A percentile compares a stretch with the other conserved stretches of the same genome.
phyloP scores from a whole-genome alignment of 2,329 filamentous ascomycete genomes.

The Aspergillus candidus region DNA sequence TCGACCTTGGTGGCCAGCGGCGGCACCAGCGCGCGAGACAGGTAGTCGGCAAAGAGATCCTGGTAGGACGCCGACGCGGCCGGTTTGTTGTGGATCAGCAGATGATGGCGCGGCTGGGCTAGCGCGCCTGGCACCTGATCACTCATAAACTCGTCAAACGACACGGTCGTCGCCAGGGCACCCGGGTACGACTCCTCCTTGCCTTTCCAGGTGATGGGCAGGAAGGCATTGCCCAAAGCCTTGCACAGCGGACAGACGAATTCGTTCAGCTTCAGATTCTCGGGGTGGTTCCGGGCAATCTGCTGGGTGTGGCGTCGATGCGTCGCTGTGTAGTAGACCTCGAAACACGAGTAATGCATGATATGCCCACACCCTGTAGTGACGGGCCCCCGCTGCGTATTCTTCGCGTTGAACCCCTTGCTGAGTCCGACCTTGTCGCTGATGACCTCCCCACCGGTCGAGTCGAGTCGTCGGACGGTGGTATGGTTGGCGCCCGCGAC shows the following conservation, averaged over 20 bases:
- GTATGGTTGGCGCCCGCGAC: slow-evolving; percentile 81
- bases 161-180: slow-evolving; percentile 53
- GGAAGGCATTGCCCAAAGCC: slow-evolving; percentile 86
- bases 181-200: slow-evolving; percentile 79
- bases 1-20: slow-evolving; percentile 42
- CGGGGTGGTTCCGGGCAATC: slow-evolving; percentile 89
- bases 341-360: slow-evolving; percentile 96
- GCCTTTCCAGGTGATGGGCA: slow-evolving; percentile 92
- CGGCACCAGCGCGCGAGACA: slow-evolving; percentile 45
- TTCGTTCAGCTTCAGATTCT: slow-evolving; percentile 70
- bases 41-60: slow-evolving; percentile 48
- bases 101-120: slow-evolving; percentile 45
- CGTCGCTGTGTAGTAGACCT: slow-evolving; percentile 81
- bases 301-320: slow-evolving; percentile 80
- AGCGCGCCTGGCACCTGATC: slow-evolving; percentile 49
- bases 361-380: slow-evolving; percentile 93
- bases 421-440: slow-evolving; percentile 77
- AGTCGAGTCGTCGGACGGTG: slow-evolving; percentile 67
- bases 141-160: slow-evolving; percentile 65
- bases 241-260: slow-evolving; percentile 98
- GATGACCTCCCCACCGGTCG: slow-evolving; percentile 63
- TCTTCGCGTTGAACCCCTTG: slow-evolving; percentile 72
- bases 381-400: slow-evolving; percentile 67
- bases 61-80: slow-evolving; percentile 35
- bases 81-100: slow-evolving; percentile 34